These are phyloP conservation scores for Talaromyces sp. DNA, from an alignment of 2,329 filamentous ascomycete genomes.

Conservation along the genomic window DNA sequence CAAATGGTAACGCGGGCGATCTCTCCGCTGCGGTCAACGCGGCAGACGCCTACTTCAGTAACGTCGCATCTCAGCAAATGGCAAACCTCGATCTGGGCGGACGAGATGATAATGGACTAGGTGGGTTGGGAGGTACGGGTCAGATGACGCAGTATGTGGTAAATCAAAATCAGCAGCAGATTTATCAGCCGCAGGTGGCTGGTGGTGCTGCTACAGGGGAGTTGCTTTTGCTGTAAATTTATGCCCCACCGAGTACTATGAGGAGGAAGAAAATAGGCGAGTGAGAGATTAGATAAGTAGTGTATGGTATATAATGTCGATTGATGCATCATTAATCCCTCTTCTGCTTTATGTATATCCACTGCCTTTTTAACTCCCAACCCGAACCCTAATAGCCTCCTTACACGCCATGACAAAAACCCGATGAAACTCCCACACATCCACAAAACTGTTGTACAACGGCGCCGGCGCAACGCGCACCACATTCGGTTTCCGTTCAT, in stretches of 20 bases:
- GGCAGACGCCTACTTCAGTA: conserved; percentile 85
- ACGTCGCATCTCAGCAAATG: conserved; percentile 70
- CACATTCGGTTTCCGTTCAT: conserved; percentile 81
- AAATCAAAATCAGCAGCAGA: conserved; percentile 74
- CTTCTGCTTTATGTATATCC: background rate
- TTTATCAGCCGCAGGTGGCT: conserved; percentile 65
- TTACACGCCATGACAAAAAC: conserved; percentile 51
- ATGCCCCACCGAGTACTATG: background rate
- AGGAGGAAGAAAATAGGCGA: background rate
- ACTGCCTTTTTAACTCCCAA: background rate
- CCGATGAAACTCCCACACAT: conserved; percentile 61
- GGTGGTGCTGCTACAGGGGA: conserved; percentile 66
- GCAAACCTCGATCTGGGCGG: conserved; percentile 65
- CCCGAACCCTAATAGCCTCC: conserved; percentile 27
- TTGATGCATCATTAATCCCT: background rate
- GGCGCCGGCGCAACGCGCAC: conserved; percentile 79
- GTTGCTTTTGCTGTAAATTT: conserved; percentile 60
- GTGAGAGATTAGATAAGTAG: background rate
- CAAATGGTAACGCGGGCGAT: conserved; percentile 38
- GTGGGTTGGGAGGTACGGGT: conserved; percentile 49
- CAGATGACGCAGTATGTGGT: conserved; percentile 60
- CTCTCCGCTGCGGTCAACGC: conserved; percentile 72
- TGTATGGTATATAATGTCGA: conserved; percentile 3
- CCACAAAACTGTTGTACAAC: conserved; percentile 75
- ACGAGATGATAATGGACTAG: conserved; percentile 60